Conservation (phyloP, 108 stramenopile species). For the Pseudonitzschia pungens region DNA sequence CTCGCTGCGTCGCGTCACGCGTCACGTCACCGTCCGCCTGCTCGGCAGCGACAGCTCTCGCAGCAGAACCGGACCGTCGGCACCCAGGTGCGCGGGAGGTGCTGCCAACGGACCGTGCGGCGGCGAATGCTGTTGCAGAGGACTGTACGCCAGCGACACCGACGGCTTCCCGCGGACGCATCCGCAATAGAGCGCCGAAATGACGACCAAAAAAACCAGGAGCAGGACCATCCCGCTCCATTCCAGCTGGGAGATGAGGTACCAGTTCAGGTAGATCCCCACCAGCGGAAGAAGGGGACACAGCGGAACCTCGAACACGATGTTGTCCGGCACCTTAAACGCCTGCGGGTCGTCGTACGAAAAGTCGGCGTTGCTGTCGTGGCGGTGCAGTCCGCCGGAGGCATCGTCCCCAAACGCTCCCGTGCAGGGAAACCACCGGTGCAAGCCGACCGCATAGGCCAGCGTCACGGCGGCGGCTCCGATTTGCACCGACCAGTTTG, state of each 20-base stretch:
- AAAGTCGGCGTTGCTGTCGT: not conserved
- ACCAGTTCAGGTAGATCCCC: slow-evolving; percentile 87
- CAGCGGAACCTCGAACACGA: slow-evolving; percentile 64
- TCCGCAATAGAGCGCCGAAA: slow-evolving; percentile 46
- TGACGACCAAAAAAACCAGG: slow-evolving; percentile 52
- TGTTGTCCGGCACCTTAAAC: not conserved
- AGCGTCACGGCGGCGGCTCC: not conserved
- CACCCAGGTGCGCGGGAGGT: too few species aligned
- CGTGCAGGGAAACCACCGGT: slow-evolving; percentile 6
- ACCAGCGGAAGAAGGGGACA: slow-evolving; percentile 69
- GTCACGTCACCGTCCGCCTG: not conserved
- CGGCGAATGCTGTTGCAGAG: not conserved
- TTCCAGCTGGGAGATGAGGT: slow-evolving; percentile 75
- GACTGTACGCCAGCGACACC: not conserved
- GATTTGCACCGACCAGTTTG: not conserved
- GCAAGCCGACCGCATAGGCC: not conserved
- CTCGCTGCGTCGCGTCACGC: not conserved
- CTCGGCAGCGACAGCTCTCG: slow-evolving; percentile 19
- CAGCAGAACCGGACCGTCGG: slow-evolving; percentile 1
- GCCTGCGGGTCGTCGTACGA: not conserved
- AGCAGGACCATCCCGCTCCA: slow-evolving; percentile 58
- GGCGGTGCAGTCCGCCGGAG: not conserved
- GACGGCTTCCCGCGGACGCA: slow-evolving; percentile 7
- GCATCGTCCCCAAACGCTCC: slow-evolving; percentile 10
- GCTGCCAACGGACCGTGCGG: not conserved